Evolutionary conservation across 1,139 yeast genomes (phyloP).

Genomic region (Magnusiomyces ingens): DNA sequence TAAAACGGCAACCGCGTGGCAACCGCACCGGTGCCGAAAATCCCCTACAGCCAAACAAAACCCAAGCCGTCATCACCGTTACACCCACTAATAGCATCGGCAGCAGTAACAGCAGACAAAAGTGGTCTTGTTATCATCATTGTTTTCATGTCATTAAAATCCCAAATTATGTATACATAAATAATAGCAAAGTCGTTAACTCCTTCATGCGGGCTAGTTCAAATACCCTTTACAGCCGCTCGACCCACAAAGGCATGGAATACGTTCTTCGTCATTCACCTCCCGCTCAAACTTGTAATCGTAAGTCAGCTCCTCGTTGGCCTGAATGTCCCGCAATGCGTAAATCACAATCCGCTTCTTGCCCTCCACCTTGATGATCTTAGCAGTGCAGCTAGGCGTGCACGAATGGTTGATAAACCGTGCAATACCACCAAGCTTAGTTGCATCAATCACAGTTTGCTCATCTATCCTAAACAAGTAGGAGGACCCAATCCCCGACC

Average conservation of each 20-base stretch:
- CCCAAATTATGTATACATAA: not conserved
- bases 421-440: slow-evolving; percentile 95
- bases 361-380: slow-evolving; percentile 91
- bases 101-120: no score
- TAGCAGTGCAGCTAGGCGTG: slow-evolving; percentile 95
- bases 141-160: no score
- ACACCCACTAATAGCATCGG: no score
- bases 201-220: slow-evolving; percentile 39
- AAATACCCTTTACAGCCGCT: slow-evolving; percentile 89
- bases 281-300: slow-evolving; percentile 94
- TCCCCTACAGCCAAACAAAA: no score
- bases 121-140: no score
- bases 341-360: slow-evolving; percentile 90
- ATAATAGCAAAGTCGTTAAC: not conserved
- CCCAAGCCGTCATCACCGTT: no score
- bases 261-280: slow-evolving; percentile 80
- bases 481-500: slow-evolving; percentile 93
- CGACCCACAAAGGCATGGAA: slow-evolving; percentile 92
- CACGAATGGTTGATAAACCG: slow-evolving; percentile 95
- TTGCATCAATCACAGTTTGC: slow-evolving; percentile 92
- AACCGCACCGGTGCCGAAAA: no score
- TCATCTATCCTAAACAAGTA: slow-evolving; percentile 90
- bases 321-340: slow-evolving; percentile 80
- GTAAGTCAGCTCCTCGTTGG: slow-evolving; percentile 83
- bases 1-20: no score